Percentiles rank a stretch among this genome's conserved stretches.
Evolutionary conservation across 768 basidiomycete genomes (phyloP).

Genomic region (Boletus subcaerulescens): DNA sequence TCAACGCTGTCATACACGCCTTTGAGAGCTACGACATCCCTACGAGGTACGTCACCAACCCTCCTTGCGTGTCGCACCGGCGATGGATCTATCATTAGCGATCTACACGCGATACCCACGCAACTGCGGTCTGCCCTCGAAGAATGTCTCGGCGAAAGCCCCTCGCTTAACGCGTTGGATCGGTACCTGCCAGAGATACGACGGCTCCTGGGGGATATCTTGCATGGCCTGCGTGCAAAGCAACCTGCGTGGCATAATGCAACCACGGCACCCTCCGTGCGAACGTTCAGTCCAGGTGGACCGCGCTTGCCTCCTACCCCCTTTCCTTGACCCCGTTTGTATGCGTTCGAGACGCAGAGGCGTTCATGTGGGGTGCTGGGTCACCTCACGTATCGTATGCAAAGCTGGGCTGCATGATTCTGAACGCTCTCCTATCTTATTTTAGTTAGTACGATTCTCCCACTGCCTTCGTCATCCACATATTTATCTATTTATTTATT

Average conservation of each 20-base stretch:
- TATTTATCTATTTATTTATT: background rate
- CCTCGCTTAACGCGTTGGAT: slow-evolving; percentile 34
- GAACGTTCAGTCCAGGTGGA: background rate
- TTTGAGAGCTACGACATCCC: slow-evolving; percentile 74
- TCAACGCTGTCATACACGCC: slow-evolving; percentile 74
- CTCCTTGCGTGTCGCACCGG: background rate
- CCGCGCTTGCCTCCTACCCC: background rate
- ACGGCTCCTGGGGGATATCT: slow-evolving; percentile 34
- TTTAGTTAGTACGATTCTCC: background rate
- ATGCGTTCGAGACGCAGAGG: slow-evolving; percentile 5
- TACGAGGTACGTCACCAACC: slow-evolving; percentile 54
- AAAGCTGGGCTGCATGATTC: background rate
- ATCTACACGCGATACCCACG: slow-evolving; percentile 38
- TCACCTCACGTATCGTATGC: background rate
- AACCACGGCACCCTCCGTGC: slow-evolving; percentile 1
- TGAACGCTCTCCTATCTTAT: background rate
- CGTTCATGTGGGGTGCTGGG: background rate
- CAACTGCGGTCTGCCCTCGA: slow-evolving; percentile 40
- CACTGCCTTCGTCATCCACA: no score
- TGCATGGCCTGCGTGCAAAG: slow-evolving; percentile 41
- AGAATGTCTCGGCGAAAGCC: slow-evolving; percentile 42
- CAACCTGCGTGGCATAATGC: slow-evolving; percentile 37
- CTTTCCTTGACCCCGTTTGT: slow-evolving; percentile 8
- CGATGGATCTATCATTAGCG: slow-evolving; percentile 26
- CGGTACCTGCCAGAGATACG: slow-evolving; percentile 40